Evolutionary conservation across 192 early-diverging fungal species (phyloP).

Genomic region (Lobosporangium transversale): DNA sequence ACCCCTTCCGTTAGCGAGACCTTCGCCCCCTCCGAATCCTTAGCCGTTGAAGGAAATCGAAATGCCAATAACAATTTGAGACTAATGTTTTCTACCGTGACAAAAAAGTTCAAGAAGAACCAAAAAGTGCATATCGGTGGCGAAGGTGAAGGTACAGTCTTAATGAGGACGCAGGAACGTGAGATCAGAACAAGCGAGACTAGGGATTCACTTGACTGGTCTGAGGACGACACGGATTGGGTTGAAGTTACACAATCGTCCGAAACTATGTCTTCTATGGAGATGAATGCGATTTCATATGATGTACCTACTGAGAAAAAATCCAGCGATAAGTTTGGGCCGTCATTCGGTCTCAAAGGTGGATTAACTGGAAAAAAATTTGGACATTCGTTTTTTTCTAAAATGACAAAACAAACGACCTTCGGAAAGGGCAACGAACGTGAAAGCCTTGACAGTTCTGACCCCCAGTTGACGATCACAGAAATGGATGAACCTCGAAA

Average conservation of each 20-base stretch:
- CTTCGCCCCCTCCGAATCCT: constrained; percentile 13
- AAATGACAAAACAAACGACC: constrained; percentile 34
- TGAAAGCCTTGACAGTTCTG: constrained; percentile 6
- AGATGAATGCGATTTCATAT: constrained; percentile 41
- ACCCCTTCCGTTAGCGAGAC: constrained; percentile 1
- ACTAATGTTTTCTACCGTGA: constrained; percentile 60
- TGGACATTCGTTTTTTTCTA: constrained; percentile 35
- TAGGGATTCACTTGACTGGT: constrained; percentile 30
- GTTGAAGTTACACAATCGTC: constrained; percentile 39
- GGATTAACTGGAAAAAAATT: constrained; percentile 26
- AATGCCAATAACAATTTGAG: constrained; percentile 51
- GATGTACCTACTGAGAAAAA: constrained; percentile 47
- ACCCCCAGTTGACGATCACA: constrained; percentile 42
- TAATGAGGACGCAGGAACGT: constrained; percentile 37
- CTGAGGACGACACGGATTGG: constrained; percentile 49
- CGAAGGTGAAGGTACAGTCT: constrained; percentile 23
- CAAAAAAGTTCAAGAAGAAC: constrained; percentile 59
- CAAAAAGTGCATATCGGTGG: constrained; percentile 33
- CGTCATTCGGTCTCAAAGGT: constrained; percentile 41
- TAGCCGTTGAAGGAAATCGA: constrained; percentile 19
- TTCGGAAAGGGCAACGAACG: constrained; percentile 27
- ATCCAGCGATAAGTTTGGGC: constrained; percentile 1
- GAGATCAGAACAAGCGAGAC: constrained; percentile 34
- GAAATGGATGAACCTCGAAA: constrained; percentile 34
- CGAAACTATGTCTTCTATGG: constrained; percentile 33